Conservation (phyloP, 495 filamentous ascomycete species). For the Penicillium samsonianum region DNA sequence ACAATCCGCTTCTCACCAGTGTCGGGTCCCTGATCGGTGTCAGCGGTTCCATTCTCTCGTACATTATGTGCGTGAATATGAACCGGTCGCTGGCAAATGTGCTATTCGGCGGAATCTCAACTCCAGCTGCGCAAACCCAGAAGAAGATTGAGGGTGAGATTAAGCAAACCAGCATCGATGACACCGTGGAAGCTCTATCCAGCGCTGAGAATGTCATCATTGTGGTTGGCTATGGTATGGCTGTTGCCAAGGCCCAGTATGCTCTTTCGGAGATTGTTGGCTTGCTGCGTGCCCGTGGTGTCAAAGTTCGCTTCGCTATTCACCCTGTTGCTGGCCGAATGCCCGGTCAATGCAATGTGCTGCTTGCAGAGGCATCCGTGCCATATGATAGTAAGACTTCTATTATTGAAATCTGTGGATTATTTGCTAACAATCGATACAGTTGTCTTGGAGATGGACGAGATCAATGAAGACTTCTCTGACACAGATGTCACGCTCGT, state of each 20-base stretch:
- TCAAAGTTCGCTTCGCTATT: slow-evolving; percentile 83
- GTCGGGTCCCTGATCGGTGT: slow-evolving; percentile 81
- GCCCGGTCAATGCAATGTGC: slow-evolving; percentile 84
- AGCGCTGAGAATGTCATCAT: slow-evolving; percentile 79
- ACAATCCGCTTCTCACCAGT: slow-evolving; percentile 75
- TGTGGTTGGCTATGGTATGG: slow-evolving; percentile 84
- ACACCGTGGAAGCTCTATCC: slow-evolving; percentile 67
- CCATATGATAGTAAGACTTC: slow-evolving; percentile 68
- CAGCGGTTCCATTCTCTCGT: slow-evolving; percentile 77
- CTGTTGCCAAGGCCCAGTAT: slow-evolving; percentile 84
- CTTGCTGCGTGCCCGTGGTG: slow-evolving; percentile 66
- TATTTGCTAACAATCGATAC: slow-evolving; percentile 15
- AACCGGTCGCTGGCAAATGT: slow-evolving; percentile 80
- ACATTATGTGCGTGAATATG: slow-evolving; percentile 83
- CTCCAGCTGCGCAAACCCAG: slow-evolving; percentile 53
- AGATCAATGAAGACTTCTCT: slow-evolving; percentile 84
- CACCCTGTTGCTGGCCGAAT: slow-evolving; percentile 82
- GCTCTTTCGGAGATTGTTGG: slow-evolving; percentile 74
- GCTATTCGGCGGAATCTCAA: slow-evolving; percentile 73
- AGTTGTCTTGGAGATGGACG: slow-evolving; percentile 83
- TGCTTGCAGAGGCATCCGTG: slow-evolving; percentile 78
- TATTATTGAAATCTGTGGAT: not conserved
- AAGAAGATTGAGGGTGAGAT: slow-evolving; percentile 74
- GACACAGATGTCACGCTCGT: slow-evolving; percentile 83
- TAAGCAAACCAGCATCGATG: slow-evolving; percentile 71